Evolutionary conservation across 2,329 filamentous ascomycete species (phyloP).

Genomic region (Cladosporium phlei): DNA sequence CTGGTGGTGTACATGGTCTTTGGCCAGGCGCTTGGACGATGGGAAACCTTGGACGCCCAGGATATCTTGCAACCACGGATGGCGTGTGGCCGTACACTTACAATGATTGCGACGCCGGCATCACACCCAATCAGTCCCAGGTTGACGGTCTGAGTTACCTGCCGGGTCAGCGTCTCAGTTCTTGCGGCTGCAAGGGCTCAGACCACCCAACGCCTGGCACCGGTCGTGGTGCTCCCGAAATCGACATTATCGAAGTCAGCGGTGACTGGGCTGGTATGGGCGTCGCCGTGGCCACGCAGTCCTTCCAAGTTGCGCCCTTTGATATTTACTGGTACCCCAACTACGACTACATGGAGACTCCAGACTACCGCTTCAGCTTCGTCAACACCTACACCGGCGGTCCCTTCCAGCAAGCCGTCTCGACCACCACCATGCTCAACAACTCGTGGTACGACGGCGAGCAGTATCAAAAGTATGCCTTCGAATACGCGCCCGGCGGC

Average conservation of each 20-base stretch:
- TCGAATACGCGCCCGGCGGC: slow-evolving; percentile 58
- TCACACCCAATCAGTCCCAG: slow-evolving; percentile 67
- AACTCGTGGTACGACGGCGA: slow-evolving; percentile 64
- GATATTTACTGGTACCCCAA: slow-evolving; percentile 63
- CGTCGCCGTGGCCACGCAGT: slow-evolving; percentile 59
- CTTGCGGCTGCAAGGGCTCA: slow-evolving; percentile 59
- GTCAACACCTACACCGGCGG: slow-evolving; percentile 61
- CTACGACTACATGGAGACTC: slow-evolving; percentile 59
- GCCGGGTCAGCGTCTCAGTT: slow-evolving; percentile 65
- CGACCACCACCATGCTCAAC: slow-evolving; percentile 57
- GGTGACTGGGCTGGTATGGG: slow-evolving; percentile 40
- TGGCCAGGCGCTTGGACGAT: slow-evolving; percentile 75
- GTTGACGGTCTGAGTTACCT: slow-evolving; percentile 61
- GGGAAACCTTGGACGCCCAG: slow-evolving; percentile 66
- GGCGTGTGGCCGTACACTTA: slow-evolving; percentile 73
- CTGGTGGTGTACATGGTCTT: slow-evolving; percentile 62
- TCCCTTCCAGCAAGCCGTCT: slow-evolving; percentile 59
- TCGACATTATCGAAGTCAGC: slow-evolving; percentile 68
- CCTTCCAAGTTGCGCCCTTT: slow-evolving; percentile 64
- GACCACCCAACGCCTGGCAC: slow-evolving; percentile 63
- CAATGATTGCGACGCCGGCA: slow-evolving; percentile 64
- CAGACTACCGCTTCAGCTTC: slow-evolving; percentile 53
- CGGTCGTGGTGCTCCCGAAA: slow-evolving; percentile 64
- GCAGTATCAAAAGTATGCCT: slow-evolving; percentile 58
- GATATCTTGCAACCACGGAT: slow-evolving; percentile 65